Evolutionary conservation across 768 basidiomycete species (phyloP).

Genomic region (Multifurca ochricompacta): DNA sequence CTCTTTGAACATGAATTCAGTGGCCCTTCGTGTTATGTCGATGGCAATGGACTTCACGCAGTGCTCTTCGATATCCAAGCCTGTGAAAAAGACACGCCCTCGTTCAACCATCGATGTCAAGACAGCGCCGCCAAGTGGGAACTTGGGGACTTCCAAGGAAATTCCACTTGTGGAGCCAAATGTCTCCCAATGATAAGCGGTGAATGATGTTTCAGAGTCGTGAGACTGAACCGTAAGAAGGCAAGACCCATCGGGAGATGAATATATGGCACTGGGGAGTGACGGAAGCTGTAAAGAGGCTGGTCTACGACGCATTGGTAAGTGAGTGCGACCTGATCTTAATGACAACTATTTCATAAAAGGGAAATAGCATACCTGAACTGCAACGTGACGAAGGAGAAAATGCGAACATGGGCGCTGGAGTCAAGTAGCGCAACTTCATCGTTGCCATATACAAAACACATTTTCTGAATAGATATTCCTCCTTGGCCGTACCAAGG

Average conservation of each 20-base stretch:
- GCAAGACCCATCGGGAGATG: conserved; percentile 51
- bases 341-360: not conserved
- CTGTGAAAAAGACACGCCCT: conserved; percentile 36
- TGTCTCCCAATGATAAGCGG: conserved; percentile 47
- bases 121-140: conserved; percentile 23
- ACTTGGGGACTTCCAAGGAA: conserved; percentile 27
- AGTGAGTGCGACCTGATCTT: not conserved
- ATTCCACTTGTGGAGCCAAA: conserved; percentile 47
- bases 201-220: conserved; percentile 20
- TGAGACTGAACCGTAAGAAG: conserved; percentile 31
- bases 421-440: conserved; percentile 47
- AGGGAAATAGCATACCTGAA: conserved; percentile 35
- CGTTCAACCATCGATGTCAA: conserved; percentile 42
- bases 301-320: conserved; percentile 30
- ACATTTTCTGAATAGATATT: conserved; percentile 28
- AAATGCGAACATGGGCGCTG: conserved; percentile 36
- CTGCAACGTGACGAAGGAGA: conserved; percentile 44
- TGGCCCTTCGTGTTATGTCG: conserved; percentile 46
- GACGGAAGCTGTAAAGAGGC: conserved; percentile 34
- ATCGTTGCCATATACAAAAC: conserved; percentile 43
- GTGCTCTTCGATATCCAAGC: conserved; percentile 30
- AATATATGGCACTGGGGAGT: conserved; percentile 30
- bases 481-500: conserved; percentile 34
- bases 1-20: conserved; percentile 49
- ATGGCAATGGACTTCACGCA: conserved; percentile 38